Evolutionary conservation across 177 flowering plant genomes (phyloP), one percentile per base, ranked within the genome.

Genomic region (Telopea speciosissima): DNA sequence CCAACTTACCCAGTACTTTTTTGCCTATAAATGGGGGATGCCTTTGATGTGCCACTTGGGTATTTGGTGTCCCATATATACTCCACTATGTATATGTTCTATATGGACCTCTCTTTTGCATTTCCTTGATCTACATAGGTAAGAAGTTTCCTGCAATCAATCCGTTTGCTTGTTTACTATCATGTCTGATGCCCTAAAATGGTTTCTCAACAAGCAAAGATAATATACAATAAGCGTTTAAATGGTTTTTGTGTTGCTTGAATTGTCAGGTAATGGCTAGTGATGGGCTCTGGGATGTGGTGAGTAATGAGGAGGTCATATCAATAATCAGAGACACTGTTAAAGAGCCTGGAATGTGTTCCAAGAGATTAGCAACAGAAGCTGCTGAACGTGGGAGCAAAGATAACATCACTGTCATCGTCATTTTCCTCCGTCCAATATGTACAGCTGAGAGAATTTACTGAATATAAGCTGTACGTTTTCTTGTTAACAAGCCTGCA

Each of bases 221-320:
- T 12, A 5, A 58, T 58, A n/a, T 58, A 5, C 24, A 19, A 19
- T 58, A 58, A 58, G 1, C 42, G 24, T 22, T 22, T 42, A 33
- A 68, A 10, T 54, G 52, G n/a, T 26, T 26, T 23, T 12, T 58
- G 31, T 61, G 65, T 74, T n/a, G 24, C 62, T 42, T 23, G 28
- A 56, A 14, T 60, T 42, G 25, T 68, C 81, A 95, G 99, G 94
- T 95, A 17, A 87, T 95, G 96, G 99, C 97, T 42, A 95, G 99
- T 62, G 99, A 94, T 80, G 99, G 99, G 19, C 86, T 95, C 3
- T 95, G 99, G 99, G 99, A 95, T 83, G 97, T 88, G 10, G 24
- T 95, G 69, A 88, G 84, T 77, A 84, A 86, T 65, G 80, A 73
- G 42, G 97, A 95, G 40, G 97, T 88, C 8, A 77, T 92, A 10